Conservation (phyloP, 2,329 filamentous ascomycete genomes). For the Corinectria fuckeliana region DNA sequence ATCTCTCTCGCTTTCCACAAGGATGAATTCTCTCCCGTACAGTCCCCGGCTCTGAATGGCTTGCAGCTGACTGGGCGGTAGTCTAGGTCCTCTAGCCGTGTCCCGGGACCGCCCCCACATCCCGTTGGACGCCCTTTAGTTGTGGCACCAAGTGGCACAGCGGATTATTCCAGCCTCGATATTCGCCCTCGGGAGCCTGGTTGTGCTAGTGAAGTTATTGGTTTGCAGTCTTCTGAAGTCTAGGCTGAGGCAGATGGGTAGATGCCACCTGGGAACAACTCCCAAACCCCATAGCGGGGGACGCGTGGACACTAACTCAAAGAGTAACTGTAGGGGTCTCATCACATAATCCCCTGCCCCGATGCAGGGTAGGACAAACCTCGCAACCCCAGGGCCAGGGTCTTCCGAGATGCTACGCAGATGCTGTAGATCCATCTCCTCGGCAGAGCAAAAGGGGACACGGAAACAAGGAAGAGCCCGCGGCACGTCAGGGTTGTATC, state of each 20-base stretch:
- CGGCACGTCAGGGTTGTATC: neutral
- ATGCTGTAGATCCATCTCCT: slow-evolving; percentile 8
- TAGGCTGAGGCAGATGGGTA: too few relatives aligned
- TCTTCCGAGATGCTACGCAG: slow-evolving; percentile 1
- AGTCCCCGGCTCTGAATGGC: too few relatives aligned
- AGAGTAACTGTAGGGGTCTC: neutral
- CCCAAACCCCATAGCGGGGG: too few relatives aligned
- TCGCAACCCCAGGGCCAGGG: neutral
- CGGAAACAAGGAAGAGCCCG: neutral
- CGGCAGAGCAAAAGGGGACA: neutral
- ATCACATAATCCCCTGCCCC: neutral
- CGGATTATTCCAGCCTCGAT: too few relatives aligned
- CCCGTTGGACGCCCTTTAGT: neutral
- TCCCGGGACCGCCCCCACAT: neutral
- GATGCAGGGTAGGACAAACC: neutral
- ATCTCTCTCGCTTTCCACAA: too few relatives aligned
- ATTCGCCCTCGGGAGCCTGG: too few relatives aligned
- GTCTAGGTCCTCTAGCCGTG: neutral
- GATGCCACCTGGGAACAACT: too few relatives aligned
- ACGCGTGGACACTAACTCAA: slow-evolving; percentile 12
- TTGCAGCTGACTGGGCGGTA: neutral
- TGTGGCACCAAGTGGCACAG: neutral
- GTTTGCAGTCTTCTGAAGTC: too few relatives aligned
- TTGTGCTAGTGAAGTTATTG: too few relatives aligned
- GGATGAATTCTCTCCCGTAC: too few relatives aligned